These are phyloP conservation scores for Dissophora ornata DNA, from an alignment of 192 early-diverging fungal genomes.

Conservation along the genomic window DNA sequence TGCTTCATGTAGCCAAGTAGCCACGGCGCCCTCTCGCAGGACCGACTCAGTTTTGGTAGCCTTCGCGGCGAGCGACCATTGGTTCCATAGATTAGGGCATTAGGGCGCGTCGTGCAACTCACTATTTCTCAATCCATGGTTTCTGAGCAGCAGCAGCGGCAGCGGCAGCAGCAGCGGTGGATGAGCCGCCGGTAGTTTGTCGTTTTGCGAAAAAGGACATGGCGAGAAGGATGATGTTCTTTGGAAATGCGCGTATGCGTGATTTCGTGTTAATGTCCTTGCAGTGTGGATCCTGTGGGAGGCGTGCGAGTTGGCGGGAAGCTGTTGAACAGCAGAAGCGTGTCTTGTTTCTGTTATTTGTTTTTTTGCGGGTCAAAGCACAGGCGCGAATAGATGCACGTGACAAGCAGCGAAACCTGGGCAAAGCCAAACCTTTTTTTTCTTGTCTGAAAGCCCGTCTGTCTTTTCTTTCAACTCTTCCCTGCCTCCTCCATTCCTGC, in stretches of 20 bases:
- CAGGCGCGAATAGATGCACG: no score
- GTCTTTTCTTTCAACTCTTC: not conserved
- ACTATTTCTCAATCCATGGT: slow-evolving; percentile 96
- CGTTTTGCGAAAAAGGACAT: slow-evolving; percentile 48
- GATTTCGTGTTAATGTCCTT: no score
- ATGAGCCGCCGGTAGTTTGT: slow-evolving; percentile 21
- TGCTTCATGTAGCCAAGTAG: no score
- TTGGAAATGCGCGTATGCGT: not conserved
- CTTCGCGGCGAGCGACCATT: no score
- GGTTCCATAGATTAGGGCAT: not conserved
- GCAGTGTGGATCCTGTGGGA: no score
- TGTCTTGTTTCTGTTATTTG: slow-evolving; percentile 5
- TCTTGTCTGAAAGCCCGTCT: not conserved
- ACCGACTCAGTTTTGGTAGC: no score
- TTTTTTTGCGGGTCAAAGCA: no score
- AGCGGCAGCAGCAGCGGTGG: slow-evolving; percentile 12
- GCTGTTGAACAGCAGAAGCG: no score
- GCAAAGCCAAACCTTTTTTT: not conserved
- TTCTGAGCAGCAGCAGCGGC: slow-evolving; percentile 48
- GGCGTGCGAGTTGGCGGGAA: not conserved
- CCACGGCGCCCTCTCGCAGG: no score
- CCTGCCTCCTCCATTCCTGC: not conserved
- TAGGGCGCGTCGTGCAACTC: no score
- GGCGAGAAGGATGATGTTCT: no score
- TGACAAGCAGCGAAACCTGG: not conserved